Base-by-base conservation (phyloP, 768 basidiomycete species). In the Pleurotus tuber-regium region DNA sequence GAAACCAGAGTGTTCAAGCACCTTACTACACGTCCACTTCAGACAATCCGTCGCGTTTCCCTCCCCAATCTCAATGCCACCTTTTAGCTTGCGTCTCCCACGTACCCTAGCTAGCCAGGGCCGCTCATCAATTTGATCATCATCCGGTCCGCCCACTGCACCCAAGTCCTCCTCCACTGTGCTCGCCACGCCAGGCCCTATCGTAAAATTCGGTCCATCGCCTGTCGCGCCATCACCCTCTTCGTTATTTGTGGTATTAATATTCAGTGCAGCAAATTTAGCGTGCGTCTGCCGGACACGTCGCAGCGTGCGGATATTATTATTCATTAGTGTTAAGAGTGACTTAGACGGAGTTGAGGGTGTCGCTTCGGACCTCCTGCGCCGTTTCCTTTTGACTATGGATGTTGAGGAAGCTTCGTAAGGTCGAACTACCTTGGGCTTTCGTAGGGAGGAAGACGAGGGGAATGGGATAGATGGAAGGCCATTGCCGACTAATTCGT, bases 1-100 rank as follows among this genome's bases (percentile, higher is more conserved):
- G 61, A 97, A 97, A 2, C 94, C 94, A 42, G 79, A 76, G 72
- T 97, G 95, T 59, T 96, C 92, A 59, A 97, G 61, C 44, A 96
- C 76, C 70, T 90, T 92, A 48, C 71, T 70, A 19, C 79, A 74
- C 77, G 82, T 80, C 89, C 85, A 92, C 57, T 75, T 72, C 61
- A 87, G 61, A 69, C 86, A 94, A 50, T 82, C 76, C 38, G 70
- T 66, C 6, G 86, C 83, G 52, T 75, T 83, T 51, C 73, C 68
- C 53, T 77, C 77, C 1, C 85, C 87, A 23, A 90, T 64, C 51
- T 86, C 87, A 35, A 79, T 58, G 9, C 72, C 75, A 53, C 57
- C 51, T 54, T 52, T 53, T 29, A 57, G 55, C 43, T 62, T 62
- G 47, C 56, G 54, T 54, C 67, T 67, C 44, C 60, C 62, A 40